Evolutionary conservation across 192 early-diverging fungal species (phyloP).

Genomic region (Podila horticola): DNA sequence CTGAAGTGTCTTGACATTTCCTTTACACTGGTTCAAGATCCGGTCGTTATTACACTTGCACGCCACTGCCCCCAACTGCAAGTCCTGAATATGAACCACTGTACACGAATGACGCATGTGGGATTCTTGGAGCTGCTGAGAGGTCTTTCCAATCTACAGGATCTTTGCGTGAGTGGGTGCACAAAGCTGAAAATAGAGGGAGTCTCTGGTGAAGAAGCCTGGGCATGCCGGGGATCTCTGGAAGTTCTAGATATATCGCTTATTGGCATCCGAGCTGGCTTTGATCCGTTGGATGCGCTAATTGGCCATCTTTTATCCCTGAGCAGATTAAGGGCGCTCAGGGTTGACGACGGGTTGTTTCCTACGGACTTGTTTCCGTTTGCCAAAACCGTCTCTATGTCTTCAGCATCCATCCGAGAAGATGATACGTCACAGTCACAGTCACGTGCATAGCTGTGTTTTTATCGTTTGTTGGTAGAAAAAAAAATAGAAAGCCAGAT

Average conservation of each 20-base stretch:
- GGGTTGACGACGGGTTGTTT: slow-evolving; percentile 8
- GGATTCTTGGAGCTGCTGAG: slow-evolving; percentile 23
- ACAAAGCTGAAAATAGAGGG: slow-evolving; percentile 12
- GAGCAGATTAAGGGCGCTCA: not conserved
- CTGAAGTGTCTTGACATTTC: slow-evolving; percentile 22
- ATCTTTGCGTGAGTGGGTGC: slow-evolving; percentile 15
- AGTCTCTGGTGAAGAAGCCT: slow-evolving; percentile 5
- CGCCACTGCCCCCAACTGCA: slow-evolving; percentile 13
- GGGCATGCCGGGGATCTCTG: slow-evolving; percentile 14
- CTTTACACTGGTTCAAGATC: slow-evolving; percentile 32
- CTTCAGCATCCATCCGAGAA: too few relatives aligned
- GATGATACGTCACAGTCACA: too few relatives aligned
- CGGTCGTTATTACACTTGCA: slow-evolving; percentile 7
- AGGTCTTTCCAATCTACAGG: not conserved
- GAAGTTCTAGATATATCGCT: slow-evolving; percentile 26
- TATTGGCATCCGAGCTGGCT: slow-evolving; percentile 15
- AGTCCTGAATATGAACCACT: slow-evolving; percentile 20
- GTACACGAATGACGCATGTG: slow-evolving; percentile 23
- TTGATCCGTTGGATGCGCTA: slow-evolving; percentile 9
- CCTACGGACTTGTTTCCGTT: too few relatives aligned
- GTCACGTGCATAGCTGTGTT: too few relatives aligned
- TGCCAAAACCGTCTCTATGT: too few relatives aligned
- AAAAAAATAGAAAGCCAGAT: too few relatives aligned
- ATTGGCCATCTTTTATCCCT: slow-evolving; percentile 20
- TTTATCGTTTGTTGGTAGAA: too few relatives aligned